Evolutionary conservation across 371 early-diverging fungal genomes (phyloP), one percentile per base, ranked within the genome.

Genomic region (Mortierella sp.): DNA sequence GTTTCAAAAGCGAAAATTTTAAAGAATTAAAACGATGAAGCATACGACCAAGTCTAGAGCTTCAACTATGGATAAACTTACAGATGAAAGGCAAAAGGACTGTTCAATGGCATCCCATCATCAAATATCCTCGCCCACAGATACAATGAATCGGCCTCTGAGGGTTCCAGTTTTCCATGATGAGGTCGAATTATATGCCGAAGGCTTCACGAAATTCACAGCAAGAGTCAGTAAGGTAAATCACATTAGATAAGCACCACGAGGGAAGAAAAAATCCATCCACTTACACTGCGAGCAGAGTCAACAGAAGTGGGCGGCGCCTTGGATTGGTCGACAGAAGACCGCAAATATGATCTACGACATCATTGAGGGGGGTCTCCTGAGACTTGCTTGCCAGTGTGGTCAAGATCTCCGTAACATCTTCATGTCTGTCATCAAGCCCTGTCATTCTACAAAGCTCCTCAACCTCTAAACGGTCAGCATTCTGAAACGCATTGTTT

Each of bases 141-240:
- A 43, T 15, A n/a, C 26, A 67, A 28, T 18, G 46, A 29, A 19
- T 67, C 56, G 5, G 59, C 51, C 29, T 67, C 68, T 15, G 60
- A 66, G 15, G 60, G 62, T 23, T 23, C 19, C 56, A 23, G 44
- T n/a, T 18, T 23, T 37, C 68, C 61, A 26, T 60, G 44, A 25
- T 60, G 19, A 19, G 68, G 62, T 18, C 53, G 43, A 47, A 68
- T 68, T 43, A 67, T 53, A 25, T 67, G 51, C 12, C 19, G 21
- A 43, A 64, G 44, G 51, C 55, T 60, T 47, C 37, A 51, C 55
- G 16, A n/a, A n/a, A n/a, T n/a, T n/a, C n/a, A n/a, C n/a, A n/a
- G n/a, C n/a, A n/a, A n/a, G n/a, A n/a, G n/a, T n/a, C n/a, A n/a
- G n/a, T n/a, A n/a, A n/a, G n/a, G n/a, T n/a, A 23, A 44, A 5